Evolutionary conservation across 805 yeast genomes (phyloP).

Genomic region (Barnettozyma sucrosica): DNA sequence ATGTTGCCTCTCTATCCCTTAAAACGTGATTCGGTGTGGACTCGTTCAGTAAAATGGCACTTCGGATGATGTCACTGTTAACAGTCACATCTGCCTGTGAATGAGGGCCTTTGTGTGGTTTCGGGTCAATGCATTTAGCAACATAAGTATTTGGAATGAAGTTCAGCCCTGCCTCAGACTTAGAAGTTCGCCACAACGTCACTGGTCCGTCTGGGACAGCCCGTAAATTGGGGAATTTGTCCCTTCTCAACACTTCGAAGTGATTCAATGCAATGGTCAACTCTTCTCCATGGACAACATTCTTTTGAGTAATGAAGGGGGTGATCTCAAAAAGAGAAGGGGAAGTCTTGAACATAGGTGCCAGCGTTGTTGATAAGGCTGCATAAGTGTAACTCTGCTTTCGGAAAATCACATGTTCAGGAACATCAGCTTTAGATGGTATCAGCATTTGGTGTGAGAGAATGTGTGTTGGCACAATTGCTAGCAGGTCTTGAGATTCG

Average conservation of each 20-base stretch:
- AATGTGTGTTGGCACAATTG: conserved; percentile 20
- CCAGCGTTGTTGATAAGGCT: conserved; percentile 5
- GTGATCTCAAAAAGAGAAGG: conserved; percentile 13
- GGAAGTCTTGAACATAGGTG: conserved; percentile 4
- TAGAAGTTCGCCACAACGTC: background rate
- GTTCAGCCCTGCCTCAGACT: background rate
- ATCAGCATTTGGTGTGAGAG: conserved; percentile 13
- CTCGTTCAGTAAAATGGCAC: conserved; percentile 8
- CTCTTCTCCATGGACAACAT: background rate
- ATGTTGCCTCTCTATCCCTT: conserved; percentile 2
- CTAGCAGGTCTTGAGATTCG: conserved; percentile 7
- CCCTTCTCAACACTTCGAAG: conserved; percentile 8
- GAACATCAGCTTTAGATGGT: background rate
- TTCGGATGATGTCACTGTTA: conserved; percentile 11
- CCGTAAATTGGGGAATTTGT: background rate
- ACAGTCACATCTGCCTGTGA: conserved; percentile 2
- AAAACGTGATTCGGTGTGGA: conserved; percentile 2
- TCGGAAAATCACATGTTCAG: conserved; percentile 11
- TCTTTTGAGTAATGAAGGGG: conserved; percentile 12
- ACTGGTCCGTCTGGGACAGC: background rate
- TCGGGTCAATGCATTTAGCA: conserved; percentile 5
- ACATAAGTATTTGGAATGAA: conserved; percentile 4
- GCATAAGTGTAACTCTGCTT: conserved; percentile 5
- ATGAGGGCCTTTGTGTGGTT: background rate
- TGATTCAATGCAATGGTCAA: conserved; percentile 6